Evolutionary conservation across 805 yeast genomes (phyloP).

Genomic region (Schwanniomyces sp.): DNA sequence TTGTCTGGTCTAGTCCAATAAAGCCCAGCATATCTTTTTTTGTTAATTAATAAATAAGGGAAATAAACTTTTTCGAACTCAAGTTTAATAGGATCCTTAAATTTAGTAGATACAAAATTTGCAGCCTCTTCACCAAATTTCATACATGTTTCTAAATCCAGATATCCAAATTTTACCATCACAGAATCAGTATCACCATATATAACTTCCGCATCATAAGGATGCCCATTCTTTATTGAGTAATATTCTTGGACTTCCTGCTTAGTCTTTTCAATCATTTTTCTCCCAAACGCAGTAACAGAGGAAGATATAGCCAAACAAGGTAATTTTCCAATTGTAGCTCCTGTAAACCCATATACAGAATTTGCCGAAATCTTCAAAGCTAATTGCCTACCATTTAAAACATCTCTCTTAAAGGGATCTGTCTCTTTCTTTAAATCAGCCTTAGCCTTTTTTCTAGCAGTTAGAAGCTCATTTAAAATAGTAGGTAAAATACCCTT

Average conservation of each 20-base stretch:
- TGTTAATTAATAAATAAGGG: constrained; percentile 91
- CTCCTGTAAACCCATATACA: constrained; percentile 98
- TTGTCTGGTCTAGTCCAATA: constrained; percentile 94
- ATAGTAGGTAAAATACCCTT: constrained; percentile 92
- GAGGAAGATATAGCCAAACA: constrained; percentile 96
- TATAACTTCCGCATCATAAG: constrained; percentile 84
- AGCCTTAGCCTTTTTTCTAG: constrained; percentile 89
- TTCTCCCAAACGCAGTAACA: constrained; percentile 93
- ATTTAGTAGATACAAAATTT: constrained; percentile 72
- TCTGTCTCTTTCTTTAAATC: constrained; percentile 92
- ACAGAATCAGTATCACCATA: constrained; percentile 99
- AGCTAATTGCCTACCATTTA: constrained; percentile 97
- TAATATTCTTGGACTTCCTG: constrained; percentile 79
- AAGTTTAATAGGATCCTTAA: constrained; percentile 83
- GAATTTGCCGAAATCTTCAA: constrained; percentile 96
- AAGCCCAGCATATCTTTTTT: constrained; percentile 95
- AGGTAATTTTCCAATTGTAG: constrained; percentile 95
- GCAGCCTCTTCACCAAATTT: constrained; percentile 94
- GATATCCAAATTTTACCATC: constrained; percentile 93
- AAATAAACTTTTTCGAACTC: constrained; percentile 97
- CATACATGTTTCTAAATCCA: constrained; percentile 83
- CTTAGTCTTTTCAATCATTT: constrained; percentile 93
- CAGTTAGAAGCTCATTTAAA: constrained; percentile 80
- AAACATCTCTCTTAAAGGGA: constrained; percentile 88
- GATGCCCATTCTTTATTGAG: constrained; percentile 76